phyloP scores from a whole-genome alignment of 495 filamentous ascomycete genomes.

The Trichoderma virens region DNA sequence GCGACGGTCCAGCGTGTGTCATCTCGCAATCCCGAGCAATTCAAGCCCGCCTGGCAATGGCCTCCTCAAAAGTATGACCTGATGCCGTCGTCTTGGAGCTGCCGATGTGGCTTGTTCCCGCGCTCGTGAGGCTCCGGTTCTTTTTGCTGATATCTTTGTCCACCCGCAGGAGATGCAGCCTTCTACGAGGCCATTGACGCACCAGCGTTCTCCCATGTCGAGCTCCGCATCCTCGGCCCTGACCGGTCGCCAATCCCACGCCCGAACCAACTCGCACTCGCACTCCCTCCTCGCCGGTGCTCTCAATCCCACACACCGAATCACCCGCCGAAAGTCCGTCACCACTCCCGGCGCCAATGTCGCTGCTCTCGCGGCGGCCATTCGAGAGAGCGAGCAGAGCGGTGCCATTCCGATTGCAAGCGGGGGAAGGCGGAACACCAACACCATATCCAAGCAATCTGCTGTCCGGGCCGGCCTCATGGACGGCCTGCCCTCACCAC shows the following conservation, averaged over 20 bases:
- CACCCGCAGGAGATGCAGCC: constrained; percentile 40
- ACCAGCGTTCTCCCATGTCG: constrained; percentile 41
- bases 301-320: constrained; percentile 71
- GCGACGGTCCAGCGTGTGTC: constrained; percentile 15
- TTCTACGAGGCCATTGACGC: constrained; percentile 39
- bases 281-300: constrained; percentile 60
- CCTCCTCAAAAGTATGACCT: constrained; percentile 44
- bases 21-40: constrained; percentile 13
- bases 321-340: constrained; percentile 91
- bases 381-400: constrained; percentile 53
- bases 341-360: constrained; percentile 63
- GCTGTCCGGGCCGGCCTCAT: constrained; percentile 35
- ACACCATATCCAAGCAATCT: constrained; percentile 32
- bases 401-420: constrained; percentile 42
- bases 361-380: constrained; percentile 66
- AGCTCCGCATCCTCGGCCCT: constrained; percentile 31
- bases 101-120: constrained; percentile 23
- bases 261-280: constrained; percentile 75
- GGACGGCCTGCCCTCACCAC: constrained; percentile 50
- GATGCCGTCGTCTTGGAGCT: constrained; percentile 13
- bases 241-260: constrained; percentile 44
- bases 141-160: constrained; percentile 31
- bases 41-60: constrained; percentile 37
- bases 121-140: constrained; percentile 18
- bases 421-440: constrained; percentile 40